Evolutionary conservation across 169 alveolate genomes (phyloP), one percentile per base, ranked within the genome.

Genomic region (Plasmodium reichenowi): DNA sequence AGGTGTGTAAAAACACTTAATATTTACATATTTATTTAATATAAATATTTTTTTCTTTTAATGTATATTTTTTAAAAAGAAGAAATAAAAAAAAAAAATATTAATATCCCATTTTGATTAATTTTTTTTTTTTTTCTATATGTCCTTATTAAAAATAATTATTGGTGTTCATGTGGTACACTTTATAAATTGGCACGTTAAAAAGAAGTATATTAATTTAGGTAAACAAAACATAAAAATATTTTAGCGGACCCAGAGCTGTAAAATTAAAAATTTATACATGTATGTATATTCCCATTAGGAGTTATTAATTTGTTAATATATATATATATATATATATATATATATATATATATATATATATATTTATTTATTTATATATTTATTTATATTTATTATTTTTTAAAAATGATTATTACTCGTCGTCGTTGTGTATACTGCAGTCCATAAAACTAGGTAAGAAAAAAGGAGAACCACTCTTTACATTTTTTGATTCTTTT

Each of bases 201-300:
- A 38, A 38, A 38, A 38, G 32, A 22, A 29, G 17, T 22, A 32
- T 26, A 29, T 26, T 29, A 72, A 52, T 70, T 78, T 47, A 78
- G 20, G 20, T 78, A 78, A 67, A 78, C 89, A 66, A 78, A 78
- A 56, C 89, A 78, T 26, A 78, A 15, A 45, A 78, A 78, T 64
- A 78, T 78, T 66, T 78, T 78, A 60, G 89, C 89, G 60, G 89
- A 64, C n/a, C 89, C 89, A 38, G 47, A 20, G 17, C 89, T 78
- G 89, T 59, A 78, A 71, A 12, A 32, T 38, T 38, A 60, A 47
- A 66, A 47, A 9, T 26, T 8, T 56, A 20, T 24, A 17, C 15
- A 60, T 60, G 17, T 32, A 32, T 32, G 45, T 5, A 32, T 32
- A 32, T 32, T 32, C 6, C 45, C 45, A 32, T 32, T 32, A 32